Evolutionary conservation across 2,329 filamentous ascomycete genomes (phyloP), one percentile per base, ranked within the genome.

Genomic region (Rasamsonia emersonii): DNA sequence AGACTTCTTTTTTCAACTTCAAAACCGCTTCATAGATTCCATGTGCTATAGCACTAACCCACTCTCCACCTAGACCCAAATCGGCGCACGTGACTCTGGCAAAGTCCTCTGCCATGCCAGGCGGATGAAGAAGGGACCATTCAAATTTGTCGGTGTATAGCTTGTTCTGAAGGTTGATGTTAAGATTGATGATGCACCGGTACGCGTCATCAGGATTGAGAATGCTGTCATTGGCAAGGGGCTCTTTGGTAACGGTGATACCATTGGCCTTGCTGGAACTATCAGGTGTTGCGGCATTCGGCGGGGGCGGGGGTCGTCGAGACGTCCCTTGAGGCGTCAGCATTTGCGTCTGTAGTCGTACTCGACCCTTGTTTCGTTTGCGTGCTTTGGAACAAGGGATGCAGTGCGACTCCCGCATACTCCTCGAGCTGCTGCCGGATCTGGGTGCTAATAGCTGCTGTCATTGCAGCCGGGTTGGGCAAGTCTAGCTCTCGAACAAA

Each of bases 61-160:
- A 98, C 62, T 98, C 91, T 27, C 86, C 86, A 5, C 79, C 72
- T 32, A 98, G 67, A 5, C 89, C 89, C 6, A 98, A 68, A 54
- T 98, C 91, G 17, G 86, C 83, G 54, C 91, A 96, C 0, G 91
- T 96, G 43, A 86, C 77, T 53, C 85, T 86, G 19, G 91, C 88
- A 56, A 96, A 96, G 9, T 81, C 77, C 57, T 98, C 89, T 0
- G 91, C 86, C 24, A 89, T 86, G 14, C 89, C 89, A 2, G 86
- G 82, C 2, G 88, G 86, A 50, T 96, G 88, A 11, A 94, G 69
- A 13, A 98, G 67, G 4, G 89, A 96, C 89, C 89, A 96, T 56
- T 96, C 89, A 43, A 98, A 96, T 52, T 88, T 94, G 68, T 98
- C 91, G 3, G 85, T 93, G 59, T 95, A 96, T 9, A 96, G 73